Conservation (phyloP, 768 basidiomycete species). For the Gloeopeniophorella convolvens region DNA sequence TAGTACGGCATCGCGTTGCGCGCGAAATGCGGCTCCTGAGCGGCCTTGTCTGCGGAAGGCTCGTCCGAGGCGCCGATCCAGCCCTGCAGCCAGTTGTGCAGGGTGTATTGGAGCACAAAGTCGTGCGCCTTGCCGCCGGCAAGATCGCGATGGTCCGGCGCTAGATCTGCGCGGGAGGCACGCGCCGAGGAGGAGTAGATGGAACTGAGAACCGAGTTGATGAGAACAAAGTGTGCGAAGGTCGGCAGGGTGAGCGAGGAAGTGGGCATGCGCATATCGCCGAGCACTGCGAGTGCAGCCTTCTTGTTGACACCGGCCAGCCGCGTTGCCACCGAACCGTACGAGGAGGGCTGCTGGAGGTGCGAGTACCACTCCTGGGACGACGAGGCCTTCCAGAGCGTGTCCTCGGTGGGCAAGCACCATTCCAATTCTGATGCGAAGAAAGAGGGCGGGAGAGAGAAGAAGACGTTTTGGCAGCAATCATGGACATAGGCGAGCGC, state of each 20-base stretch:
- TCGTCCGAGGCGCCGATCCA: constrained; percentile 30
- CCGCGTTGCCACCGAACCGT: constrained; percentile 7
- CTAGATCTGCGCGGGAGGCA: background rate
- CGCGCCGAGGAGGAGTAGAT: constrained; percentile 5
- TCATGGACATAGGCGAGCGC: constrained; percentile 45
- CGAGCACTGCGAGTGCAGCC: constrained; percentile 13
- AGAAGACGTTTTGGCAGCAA: constrained; percentile 42
- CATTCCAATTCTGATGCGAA: constrained; percentile 39
- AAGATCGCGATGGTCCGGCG: background rate
- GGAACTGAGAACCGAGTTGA: constrained; percentile 22
- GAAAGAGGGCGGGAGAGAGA: constrained; percentile 39
- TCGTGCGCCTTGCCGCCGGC: constrained; percentile 16
- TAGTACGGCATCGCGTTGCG: constrained; percentile 41
- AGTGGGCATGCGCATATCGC: constrained; percentile 13
- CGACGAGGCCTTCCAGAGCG: constrained; percentile 40
- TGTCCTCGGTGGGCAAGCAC: constrained; percentile 44
- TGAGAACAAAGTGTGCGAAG: constrained; percentile 24
- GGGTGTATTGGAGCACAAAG: constrained; percentile 36
- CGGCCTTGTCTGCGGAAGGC: constrained; percentile 4
- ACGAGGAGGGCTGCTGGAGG: constrained; percentile 32
- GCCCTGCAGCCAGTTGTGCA: constrained; percentile 48
- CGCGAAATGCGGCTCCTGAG: constrained; percentile 13
- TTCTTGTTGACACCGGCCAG: constrained; percentile 16
- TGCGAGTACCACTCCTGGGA: constrained; percentile 42
- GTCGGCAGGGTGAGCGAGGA: constrained; percentile 6